phyloP scores from a whole-genome alignment of 345 rosid genomes.

The Ceriops zippeliana region DNA sequence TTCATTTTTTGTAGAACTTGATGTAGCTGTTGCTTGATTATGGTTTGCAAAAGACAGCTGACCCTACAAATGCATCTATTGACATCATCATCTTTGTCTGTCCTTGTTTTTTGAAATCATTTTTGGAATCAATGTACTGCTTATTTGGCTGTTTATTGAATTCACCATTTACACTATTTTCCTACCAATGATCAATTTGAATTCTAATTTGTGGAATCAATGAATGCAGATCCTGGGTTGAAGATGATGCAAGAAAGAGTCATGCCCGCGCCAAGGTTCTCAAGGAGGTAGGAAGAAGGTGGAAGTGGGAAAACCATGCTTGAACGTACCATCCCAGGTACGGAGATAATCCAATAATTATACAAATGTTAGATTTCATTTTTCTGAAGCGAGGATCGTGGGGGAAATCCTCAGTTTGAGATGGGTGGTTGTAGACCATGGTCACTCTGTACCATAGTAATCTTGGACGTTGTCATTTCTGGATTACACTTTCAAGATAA shows the following conservation, averaged over 20 bases:
- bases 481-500: constrained; percentile 4
- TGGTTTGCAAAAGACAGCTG: not conserved
- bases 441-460: constrained; percentile 2
- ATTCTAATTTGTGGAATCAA: constrained; percentile 6
- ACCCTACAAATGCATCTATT: not conserved
- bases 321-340: constrained; percentile 13
- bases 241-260: constrained; percentile 88
- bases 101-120: not conserved
- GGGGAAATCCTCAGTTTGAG: not conserved
- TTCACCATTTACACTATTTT: too few species aligned
- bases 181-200: not conserved
- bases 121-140: not conserved
- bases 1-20: not conserved
- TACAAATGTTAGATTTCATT: not conserved
- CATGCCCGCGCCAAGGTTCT: constrained; percentile 85
- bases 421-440: not conserved
- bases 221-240: constrained; percentile 78
- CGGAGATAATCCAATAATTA: constrained; percentile 2
- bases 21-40: not conserved
- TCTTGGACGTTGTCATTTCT: not conserved
- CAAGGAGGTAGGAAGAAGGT: constrained; percentile 74
- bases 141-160: too few species aligned
- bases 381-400: too few species aligned
- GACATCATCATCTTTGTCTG: not conserved
- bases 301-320: constrained; percentile 69